phyloP scores from a whole-genome alignment of 2,329 filamentous ascomycete species.

The Nemania sp. region DNA sequence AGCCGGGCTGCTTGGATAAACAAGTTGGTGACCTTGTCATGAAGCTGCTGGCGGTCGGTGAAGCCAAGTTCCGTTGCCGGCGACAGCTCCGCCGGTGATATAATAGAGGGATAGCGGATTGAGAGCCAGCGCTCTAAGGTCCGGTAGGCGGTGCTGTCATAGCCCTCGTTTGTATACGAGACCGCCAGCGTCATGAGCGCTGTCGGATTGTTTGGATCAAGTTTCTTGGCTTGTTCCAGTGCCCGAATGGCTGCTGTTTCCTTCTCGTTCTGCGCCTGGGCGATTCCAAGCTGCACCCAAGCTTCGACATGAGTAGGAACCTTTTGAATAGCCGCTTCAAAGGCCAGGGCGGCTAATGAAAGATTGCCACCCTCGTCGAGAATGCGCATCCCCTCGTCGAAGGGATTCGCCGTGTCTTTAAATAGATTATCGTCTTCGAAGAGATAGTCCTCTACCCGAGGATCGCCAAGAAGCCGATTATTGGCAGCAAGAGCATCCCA shows the following conservation, averaged over 20 bases:
- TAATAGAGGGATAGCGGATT: constrained; percentile 87
- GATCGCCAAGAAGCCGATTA: constrained; percentile 62
- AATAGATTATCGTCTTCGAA: constrained; percentile 96
- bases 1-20: constrained; percentile 94
- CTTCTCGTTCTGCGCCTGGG: constrained; percentile 98
- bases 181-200: constrained; percentile 95
- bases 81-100: constrained; percentile 72
- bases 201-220: constrained; percentile 83
- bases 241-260: constrained; percentile 94
- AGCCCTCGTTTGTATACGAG: constrained; percentile 98
- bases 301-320: constrained; percentile 86
- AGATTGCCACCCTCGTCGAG: constrained; percentile 93
- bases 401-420: constrained; percentile 78
- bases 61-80: constrained; percentile 86
- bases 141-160: constrained; percentile 94
- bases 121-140: constrained; percentile 96
- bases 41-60: constrained; percentile 86
- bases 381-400: constrained; percentile 90
- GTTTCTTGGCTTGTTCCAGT: constrained; percentile 84
- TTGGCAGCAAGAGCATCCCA: constrained; percentile 59
- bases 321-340: constrained; percentile 93
- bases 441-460: constrained; percentile 84
- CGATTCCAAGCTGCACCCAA: constrained; percentile 89
- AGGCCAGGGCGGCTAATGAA: constrained; percentile 88
- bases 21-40: constrained; percentile 85